These are phyloP conservation scores for Phytophthora pluvialis DNA, from an alignment of 352 stramenopile genomes.

Conservation along the genomic window DNA sequence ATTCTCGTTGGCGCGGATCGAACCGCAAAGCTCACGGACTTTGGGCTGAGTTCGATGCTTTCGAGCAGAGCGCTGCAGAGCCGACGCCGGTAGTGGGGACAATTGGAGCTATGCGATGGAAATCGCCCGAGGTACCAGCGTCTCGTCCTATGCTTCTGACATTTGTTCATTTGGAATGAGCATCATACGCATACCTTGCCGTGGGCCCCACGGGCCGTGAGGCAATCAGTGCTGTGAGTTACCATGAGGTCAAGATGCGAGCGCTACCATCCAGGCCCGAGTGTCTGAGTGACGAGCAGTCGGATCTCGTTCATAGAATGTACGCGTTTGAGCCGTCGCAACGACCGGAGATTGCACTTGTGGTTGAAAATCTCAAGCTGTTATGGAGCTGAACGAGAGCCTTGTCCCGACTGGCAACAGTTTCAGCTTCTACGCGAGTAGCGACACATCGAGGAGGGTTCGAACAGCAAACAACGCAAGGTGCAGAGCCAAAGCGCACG, in stretches of 20 bases:
- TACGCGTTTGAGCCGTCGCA: slow-evolving; percentile 22
- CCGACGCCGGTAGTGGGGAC: slow-evolving; percentile 1
- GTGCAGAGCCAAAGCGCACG: too few relatives aligned
- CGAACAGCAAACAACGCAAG: too few relatives aligned
- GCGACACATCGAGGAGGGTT: too few relatives aligned
- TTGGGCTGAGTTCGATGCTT: slow-evolving; percentile 35
- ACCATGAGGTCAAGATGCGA: slow-evolving; percentile 21
- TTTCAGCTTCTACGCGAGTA: too few relatives aligned
- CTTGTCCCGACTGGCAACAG: too few relatives aligned
- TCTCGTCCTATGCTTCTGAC: slow-evolving; percentile 9
- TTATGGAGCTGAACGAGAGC: slow-evolving; percentile 17
- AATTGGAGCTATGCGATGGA: slow-evolving; percentile 29
- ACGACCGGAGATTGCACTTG: slow-evolving; percentile 17
- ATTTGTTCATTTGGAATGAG: too few relatives aligned
- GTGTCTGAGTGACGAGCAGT: slow-evolving; percentile 30
- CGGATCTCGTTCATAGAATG: slow-evolving; percentile 26
- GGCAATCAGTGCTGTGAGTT: too few relatives aligned
- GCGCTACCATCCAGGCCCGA: slow-evolving; percentile 11
- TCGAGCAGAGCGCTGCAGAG: slow-evolving; percentile 5
- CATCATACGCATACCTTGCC: slow-evolving; percentile 21
- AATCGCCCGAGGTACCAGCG: slow-evolving; percentile 28
- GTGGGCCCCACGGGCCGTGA: too few relatives aligned
- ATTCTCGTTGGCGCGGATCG: slow-evolving; percentile 39
- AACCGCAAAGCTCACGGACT: slow-evolving; percentile 37
- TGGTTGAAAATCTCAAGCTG: slow-evolving; percentile 25